Conservation (phyloP, 768 basidiomycete species). For the Leucocoprinus birnbaumii region DNA sequence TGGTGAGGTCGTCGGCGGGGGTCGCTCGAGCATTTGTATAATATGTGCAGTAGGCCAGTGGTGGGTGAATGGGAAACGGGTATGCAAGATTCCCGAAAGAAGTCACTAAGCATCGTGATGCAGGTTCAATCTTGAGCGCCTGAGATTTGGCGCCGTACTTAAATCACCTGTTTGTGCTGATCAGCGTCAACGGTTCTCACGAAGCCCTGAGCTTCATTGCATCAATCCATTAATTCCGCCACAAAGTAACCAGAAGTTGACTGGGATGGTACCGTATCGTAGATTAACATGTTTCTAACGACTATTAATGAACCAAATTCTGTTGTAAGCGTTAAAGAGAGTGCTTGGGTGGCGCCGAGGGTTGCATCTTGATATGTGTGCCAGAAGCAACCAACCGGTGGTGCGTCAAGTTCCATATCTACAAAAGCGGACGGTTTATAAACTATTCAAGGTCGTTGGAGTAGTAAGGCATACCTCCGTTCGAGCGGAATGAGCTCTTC, state of each 20-base stretch:
- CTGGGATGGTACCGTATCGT: background rate
- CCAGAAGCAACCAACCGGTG: constrained; percentile 53
- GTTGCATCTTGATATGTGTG: constrained; percentile 52
- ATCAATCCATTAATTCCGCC: too few species aligned
- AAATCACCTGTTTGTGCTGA: background rate
- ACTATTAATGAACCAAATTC: background rate
- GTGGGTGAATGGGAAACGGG: background rate
- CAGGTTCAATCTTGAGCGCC: background rate
- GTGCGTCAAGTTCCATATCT: constrained; percentile 58
- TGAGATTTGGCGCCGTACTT: too few species aligned
- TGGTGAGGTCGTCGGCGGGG: background rate
- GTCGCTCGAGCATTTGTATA: background rate
- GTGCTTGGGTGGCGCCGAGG: constrained; percentile 33
- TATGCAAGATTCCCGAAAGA: background rate
- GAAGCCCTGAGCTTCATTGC: too few species aligned
- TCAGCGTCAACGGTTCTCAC: background rate
- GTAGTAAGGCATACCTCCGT: constrained; percentile 37
- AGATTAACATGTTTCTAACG: background rate
- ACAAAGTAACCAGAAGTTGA: too few species aligned
- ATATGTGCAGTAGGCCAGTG: too few species aligned
- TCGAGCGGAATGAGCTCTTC: constrained; percentile 42
- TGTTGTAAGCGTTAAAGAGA: constrained; percentile 16
- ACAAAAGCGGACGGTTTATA: too few species aligned
- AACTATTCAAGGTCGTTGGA: too few species aligned
- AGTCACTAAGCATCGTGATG: background rate